Percentiles rank a stretch among this genome's conserved stretches.
Evolutionary conservation across 2,329 filamentous ascomycete genomes (phyloP).

Genomic region (Fusarium denticulatum): DNA sequence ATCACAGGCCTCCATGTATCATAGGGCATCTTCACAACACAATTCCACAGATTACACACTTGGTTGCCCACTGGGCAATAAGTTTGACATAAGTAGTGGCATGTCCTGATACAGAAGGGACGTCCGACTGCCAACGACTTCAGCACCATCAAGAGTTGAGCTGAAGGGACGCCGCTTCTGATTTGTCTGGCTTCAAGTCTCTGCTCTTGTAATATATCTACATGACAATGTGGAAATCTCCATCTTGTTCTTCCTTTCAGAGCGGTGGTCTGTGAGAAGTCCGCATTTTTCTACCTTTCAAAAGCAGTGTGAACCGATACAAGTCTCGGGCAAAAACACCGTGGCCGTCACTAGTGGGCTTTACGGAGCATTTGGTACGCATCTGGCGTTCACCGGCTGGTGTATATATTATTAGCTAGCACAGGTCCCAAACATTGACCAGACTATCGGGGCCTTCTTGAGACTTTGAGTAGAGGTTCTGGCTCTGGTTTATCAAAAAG

Average conservation of each 20-base stretch:
- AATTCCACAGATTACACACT: background rate
- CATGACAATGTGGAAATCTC: background rate
- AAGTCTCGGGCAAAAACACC: slow-evolving; percentile 9
- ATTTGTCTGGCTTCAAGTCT: background rate
- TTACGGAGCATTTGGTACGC: background rate
- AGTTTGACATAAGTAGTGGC: background rate
- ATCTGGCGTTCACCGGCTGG: background rate
- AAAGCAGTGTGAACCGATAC: background rate
- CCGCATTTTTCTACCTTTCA: background rate
- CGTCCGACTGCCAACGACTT: background rate
- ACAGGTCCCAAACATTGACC: background rate
- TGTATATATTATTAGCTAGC: background rate
- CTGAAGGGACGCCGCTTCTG: background rate
- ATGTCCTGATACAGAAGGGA: background rate
- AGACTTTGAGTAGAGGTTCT: background rate
- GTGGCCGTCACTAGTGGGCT: background rate
- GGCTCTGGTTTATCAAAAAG: background rate
- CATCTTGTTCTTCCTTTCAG: slow-evolving; percentile 3
- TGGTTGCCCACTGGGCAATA: background rate
- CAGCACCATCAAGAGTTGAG: background rate
- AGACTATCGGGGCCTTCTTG: background rate
- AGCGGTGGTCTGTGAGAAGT: background rate
- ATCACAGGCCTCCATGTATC: background rate
- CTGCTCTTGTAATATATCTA: background rate
- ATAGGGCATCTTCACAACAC: background rate